These are phyloP conservation scores for Solanum bulbocastanum DNA, from an alignment of 257 asterid species.

Conservation along the genomic window DNA sequence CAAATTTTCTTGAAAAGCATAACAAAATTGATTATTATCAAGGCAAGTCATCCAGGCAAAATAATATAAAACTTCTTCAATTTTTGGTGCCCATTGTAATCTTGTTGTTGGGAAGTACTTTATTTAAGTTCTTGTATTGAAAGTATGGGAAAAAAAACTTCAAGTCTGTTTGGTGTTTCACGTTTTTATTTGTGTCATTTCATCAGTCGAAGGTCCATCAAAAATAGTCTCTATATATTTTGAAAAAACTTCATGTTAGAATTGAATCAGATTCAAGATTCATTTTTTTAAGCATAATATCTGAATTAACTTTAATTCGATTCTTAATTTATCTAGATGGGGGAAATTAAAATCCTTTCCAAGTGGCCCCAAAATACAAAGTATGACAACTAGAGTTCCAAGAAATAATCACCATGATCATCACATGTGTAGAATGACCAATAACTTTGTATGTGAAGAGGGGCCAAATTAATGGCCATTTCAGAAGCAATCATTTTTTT, in stretches of 20 bases:
- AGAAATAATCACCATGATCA: background rate
- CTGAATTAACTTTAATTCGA: background rate
- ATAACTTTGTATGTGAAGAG: background rate
- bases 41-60: constrained; percentile 1
- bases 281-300: too few relatives aligned
- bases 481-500: background rate
- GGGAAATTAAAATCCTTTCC: background rate
- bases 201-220: accelerated
- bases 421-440: background rate
- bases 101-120: constrained; percentile 20
- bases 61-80: constrained; percentile 13
- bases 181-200: background rate
- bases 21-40: background rate
- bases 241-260: too few relatives aligned
- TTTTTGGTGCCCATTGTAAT: constrained; percentile 24
- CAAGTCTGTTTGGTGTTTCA: background rate
- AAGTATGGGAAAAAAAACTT: too few relatives aligned
- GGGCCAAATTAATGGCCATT: background rate
- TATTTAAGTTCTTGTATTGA: background rate
- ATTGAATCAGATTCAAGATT: too few relatives aligned
- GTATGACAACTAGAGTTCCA: background rate
- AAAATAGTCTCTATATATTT: background rate
- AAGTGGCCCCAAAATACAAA: background rate
- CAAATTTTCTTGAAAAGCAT: background rate
- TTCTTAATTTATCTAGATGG: background rate